Evolutionary conservation across 129 eudicot genomes (phyloP).

Genomic region (Pulicaria dysenterica): DNA sequence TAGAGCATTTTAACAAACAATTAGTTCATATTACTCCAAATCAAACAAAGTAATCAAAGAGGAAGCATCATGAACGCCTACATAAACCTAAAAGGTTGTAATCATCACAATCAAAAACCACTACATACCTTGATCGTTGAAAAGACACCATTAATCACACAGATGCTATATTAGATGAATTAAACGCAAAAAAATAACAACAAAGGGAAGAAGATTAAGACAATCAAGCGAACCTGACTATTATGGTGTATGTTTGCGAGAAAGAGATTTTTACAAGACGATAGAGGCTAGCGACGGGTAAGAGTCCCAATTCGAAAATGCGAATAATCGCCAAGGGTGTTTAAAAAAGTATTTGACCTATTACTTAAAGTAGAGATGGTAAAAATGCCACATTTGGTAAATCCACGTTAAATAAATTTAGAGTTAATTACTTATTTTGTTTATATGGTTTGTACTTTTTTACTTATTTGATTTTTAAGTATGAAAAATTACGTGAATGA

Average conservation of each 20-base stretch:
- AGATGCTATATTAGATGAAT: slow-evolving; percentile 20
- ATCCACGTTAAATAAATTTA: too few relatives aligned
- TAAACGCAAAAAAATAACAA: background rate
- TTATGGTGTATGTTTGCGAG: background rate
- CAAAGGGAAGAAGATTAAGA: background rate
- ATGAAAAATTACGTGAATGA: too few relatives aligned
- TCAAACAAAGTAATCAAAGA: background rate
- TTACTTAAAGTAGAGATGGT: too few relatives aligned
- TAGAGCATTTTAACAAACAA: slow-evolving; percentile 12
- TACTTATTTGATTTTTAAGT: too few relatives aligned
- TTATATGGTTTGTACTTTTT: too few relatives aligned
- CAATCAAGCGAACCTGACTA: slow-evolving; percentile 18
- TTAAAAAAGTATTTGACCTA: too few relatives aligned
- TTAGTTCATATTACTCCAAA: background rate
- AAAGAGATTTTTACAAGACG: slow-evolving; percentile 3
- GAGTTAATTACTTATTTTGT: too few relatives aligned
- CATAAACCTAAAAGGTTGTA: background rate
- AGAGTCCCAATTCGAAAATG: slow-evolving; percentile 12
- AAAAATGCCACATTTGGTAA: too few relatives aligned
- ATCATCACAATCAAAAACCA: background rate
- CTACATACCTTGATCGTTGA: slow-evolving; percentile 18
- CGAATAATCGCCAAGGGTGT: slow-evolving; percentile 32
- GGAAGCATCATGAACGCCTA: slow-evolving; percentile 5
- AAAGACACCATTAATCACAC: slow-evolving; percentile 9
- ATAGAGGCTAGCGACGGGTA: background rate